A percentile compares a stretch with the other conserved stretches of the same genome.
phyloP scores from a whole-genome alignment of 1,284 basidiomycete species.

The Lignosus rhinocerotis region DNA sequence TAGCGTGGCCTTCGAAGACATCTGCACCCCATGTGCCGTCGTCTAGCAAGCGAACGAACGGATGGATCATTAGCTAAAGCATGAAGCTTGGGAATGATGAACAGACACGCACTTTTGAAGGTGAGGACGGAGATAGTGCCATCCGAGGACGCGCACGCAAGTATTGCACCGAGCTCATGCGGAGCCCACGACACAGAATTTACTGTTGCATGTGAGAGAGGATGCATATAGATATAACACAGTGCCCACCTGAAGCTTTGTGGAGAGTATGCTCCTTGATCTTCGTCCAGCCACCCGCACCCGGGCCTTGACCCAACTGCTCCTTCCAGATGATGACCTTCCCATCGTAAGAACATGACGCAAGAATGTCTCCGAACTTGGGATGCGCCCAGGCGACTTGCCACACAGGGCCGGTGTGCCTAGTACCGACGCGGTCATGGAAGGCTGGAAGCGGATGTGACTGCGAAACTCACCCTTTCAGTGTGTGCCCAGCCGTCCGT shows the following conservation, averaged over 20 bases:
- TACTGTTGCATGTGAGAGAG: constrained; percentile 49
- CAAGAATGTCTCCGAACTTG: constrained; percentile 94
- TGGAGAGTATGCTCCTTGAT: constrained; percentile 97
- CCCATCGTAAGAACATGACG: constrained; percentile 97
- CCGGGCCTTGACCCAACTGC: constrained; percentile 55
- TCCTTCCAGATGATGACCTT: constrained; percentile 99
- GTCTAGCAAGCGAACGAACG: constrained; percentile 48
- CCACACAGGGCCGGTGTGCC: constrained; percentile 98
- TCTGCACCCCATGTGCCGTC: constrained; percentile 97
- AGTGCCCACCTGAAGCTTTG: constrained; percentile 79
- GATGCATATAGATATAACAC: neutral
- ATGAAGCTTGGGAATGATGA: neutral
- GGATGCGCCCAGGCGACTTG: constrained; percentile 99
- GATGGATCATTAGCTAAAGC: neutral
- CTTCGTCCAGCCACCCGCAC: constrained; percentile 79
- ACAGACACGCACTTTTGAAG: constrained; percentile 81
- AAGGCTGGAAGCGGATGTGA: neutral
- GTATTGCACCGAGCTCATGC: constrained; percentile 93
- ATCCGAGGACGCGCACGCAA: constrained; percentile 98
- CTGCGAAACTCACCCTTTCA: constrained; percentile 71
- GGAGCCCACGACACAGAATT: constrained; percentile 99
- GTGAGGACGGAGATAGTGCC: constrained; percentile 96
- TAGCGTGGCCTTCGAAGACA: constrained; percentile 94
- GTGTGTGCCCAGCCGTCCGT: constrained; percentile 68
- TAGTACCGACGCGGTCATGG: constrained; percentile 28